Evolutionary conservation across 495 filamentous ascomycete species (phyloP).

Genomic region (Bacidia gigantensis): DNA sequence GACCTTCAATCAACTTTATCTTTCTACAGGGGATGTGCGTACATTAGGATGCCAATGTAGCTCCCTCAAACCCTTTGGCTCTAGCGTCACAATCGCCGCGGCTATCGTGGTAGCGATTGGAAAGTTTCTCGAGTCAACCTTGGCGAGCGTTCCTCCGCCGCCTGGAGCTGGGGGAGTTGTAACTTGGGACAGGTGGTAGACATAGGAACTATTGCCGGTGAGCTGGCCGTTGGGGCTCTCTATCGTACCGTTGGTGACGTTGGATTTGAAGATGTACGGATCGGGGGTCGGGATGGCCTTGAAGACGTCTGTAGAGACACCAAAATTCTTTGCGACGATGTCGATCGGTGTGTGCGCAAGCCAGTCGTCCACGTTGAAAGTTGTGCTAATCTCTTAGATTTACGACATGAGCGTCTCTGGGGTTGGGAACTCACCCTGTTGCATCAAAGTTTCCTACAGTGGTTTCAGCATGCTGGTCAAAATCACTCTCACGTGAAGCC

Average conservation of each 20-base stretch:
- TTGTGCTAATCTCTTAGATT: conserved; percentile 29
- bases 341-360: conserved; percentile 45
- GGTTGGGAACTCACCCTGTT: background rate
- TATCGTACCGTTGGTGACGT: conserved; percentile 27
- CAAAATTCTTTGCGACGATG: conserved; percentile 53
- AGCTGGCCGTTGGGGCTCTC: conserved; percentile 35
- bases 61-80: conserved; percentile 47
- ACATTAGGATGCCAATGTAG: conserved; percentile 59
- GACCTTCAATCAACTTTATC: background rate
- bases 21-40: conserved; percentile 11
- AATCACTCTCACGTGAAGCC: conserved; percentile 27
- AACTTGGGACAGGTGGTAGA: conserved; percentile 40
- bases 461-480: background rate
- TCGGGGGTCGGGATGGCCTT: conserved; percentile 39
- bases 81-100: conserved; percentile 43
- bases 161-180: conserved; percentile 40
- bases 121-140: conserved; percentile 50
- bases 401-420: background rate
- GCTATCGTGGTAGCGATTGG: conserved; percentile 46
- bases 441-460: conserved; percentile 27
- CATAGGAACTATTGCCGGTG: conserved; percentile 41
- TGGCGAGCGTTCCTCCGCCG: conserved; percentile 42
- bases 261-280: conserved; percentile 45
- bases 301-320: conserved; percentile 41
- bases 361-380: conserved; percentile 54